Conservation (phyloP, 352 stramenopile genomes). For the Phytopythium litorale region DNA sequence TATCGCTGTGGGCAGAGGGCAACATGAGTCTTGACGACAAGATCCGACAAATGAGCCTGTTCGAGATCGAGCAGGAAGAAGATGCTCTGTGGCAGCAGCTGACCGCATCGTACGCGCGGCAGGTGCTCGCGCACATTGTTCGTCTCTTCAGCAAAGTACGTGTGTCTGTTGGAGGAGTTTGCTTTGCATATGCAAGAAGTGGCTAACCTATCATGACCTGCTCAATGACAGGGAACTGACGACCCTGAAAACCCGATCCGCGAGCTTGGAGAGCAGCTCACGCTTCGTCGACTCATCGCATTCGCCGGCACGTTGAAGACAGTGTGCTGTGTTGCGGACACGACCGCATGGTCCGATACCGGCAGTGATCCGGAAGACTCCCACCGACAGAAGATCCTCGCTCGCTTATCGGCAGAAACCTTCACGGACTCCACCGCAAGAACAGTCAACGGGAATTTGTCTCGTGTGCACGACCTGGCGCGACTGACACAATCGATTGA, state of each 20-base stretch:
- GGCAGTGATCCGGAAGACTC: not conserved
- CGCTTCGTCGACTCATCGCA: slow-evolving; percentile 67
- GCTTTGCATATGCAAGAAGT: not conserved
- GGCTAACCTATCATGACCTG: slow-evolving; percentile 1
- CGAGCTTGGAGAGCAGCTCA: slow-evolving; percentile 54
- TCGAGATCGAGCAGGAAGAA: slow-evolving; percentile 70
- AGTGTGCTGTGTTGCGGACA: slow-evolving; percentile 1
- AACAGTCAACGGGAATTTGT: slow-evolving; percentile 54
- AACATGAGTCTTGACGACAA: slow-evolving; percentile 57
- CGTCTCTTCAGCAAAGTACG: slow-evolving; percentile 46
- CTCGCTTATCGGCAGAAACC: slow-evolving; percentile 38
- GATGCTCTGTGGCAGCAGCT: slow-evolving; percentile 53
- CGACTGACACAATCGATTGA: slow-evolving; percentile 53
- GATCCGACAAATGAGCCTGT: slow-evolving; percentile 49
- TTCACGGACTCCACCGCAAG: slow-evolving; percentile 31
- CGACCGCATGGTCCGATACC: slow-evolving; percentile 9
- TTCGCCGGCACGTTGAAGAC: slow-evolving; percentile 26
- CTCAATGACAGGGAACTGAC: slow-evolving; percentile 14
- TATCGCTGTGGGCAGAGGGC: slow-evolving; percentile 68
- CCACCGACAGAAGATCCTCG: slow-evolving; percentile 64
- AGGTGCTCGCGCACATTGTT: slow-evolving; percentile 65
- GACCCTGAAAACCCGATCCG: slow-evolving; percentile 39
- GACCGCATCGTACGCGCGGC: slow-evolving; percentile 54
- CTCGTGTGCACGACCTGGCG: slow-evolving; percentile 45
- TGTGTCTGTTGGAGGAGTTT: slow-evolving; percentile 3